Evolutionary conservation across 192 early-diverging fungal genomes (phyloP).

Genomic region (Phycomyces nitens): DNA sequence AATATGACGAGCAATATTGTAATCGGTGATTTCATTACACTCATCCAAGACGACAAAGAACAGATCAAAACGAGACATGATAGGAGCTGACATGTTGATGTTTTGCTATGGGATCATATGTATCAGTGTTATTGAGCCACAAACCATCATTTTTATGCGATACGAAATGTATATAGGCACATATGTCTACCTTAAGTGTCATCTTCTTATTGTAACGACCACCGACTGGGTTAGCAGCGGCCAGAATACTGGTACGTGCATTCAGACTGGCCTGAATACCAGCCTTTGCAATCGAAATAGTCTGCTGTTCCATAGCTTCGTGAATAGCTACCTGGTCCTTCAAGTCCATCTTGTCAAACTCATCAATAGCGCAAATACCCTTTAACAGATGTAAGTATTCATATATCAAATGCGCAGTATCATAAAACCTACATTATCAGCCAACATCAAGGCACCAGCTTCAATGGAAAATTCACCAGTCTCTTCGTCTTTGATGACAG

Average conservation of each 20-base stretch:
- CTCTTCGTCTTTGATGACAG: conserved; percentile 94
- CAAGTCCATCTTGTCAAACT: conserved; percentile 99
- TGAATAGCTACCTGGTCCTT: conserved; percentile 98
- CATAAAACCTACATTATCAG: conserved; percentile 74
- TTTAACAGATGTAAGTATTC: no score
- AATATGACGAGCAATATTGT: conserved; percentile 90
- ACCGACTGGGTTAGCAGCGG: conserved; percentile 93
- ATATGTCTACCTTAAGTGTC: conserved; percentile 68
- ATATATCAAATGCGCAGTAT: background rate
- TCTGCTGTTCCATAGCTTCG: conserved; percentile 99
- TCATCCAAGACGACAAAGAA: conserved; percentile 98
- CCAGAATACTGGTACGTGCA: conserved; percentile 91
- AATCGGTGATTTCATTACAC: conserved; percentile 83
- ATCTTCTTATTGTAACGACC: conserved; percentile 95
- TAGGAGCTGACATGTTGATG: conserved; percentile 91
- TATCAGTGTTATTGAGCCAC: no score
- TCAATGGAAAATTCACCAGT: conserved; percentile 97
- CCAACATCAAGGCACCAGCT: conserved; percentile 95
- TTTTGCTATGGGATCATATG: conserved; percentile 72
- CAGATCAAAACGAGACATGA: conserved; percentile 98
- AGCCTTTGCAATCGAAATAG: conserved; percentile 94
- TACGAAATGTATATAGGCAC: no score
- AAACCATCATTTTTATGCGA: no score
- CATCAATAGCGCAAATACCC: conserved; percentile 98
- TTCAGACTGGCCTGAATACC: conserved; percentile 94